Conservation (phyloP, 495 filamentous ascomycete species). For the Physcia stellaris region DNA sequence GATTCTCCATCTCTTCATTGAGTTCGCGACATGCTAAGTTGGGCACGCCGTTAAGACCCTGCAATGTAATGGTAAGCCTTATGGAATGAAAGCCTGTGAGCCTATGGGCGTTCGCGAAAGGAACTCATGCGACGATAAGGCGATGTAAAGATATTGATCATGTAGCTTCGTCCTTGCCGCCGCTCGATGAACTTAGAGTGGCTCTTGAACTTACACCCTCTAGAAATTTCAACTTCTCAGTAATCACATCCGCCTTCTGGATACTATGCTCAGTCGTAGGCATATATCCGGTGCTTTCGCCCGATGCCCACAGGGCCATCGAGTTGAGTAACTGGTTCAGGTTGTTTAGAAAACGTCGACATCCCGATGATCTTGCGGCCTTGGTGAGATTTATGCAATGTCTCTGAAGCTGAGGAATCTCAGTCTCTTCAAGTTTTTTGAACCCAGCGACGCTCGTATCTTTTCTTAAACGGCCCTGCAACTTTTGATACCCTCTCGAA, state of each 20-base stretch:
- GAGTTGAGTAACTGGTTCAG: slow-evolving; percentile 37
- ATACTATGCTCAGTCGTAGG: slow-evolving; percentile 28
- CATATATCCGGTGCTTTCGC: slow-evolving; percentile 26
- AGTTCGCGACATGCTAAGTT: slow-evolving; percentile 23
- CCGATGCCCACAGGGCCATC: slow-evolving; percentile 36
- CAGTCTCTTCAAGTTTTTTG: slow-evolving; percentile 30
- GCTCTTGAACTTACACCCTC: slow-evolving; percentile 27
- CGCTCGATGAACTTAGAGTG: no score
- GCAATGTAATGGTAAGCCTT: not conserved
- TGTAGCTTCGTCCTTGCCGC: slow-evolving; percentile 13
- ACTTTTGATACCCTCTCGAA: slow-evolving; percentile 43
- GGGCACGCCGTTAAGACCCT: slow-evolving; percentile 22
- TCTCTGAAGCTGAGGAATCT: slow-evolving; percentile 40
- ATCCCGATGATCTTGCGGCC: slow-evolving; percentile 26
- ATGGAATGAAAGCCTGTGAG: not conserved
- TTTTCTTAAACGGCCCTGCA: slow-evolving; percentile 39
- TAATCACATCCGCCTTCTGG: slow-evolving; percentile 27
- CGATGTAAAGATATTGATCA: slow-evolving; percentile 7
- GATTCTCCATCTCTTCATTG: slow-evolving; percentile 23
- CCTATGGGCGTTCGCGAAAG: no score
- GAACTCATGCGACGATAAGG: not conserved
- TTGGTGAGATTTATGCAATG: slow-evolving; percentile 43
- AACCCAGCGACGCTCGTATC: slow-evolving; percentile 35
- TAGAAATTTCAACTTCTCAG: slow-evolving; percentile 28
- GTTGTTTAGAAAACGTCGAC: slow-evolving; percentile 31